Base-by-base conservation (phyloP, 2,329 filamentous ascomycete species). In the Hypocrella siamensis region DNA sequence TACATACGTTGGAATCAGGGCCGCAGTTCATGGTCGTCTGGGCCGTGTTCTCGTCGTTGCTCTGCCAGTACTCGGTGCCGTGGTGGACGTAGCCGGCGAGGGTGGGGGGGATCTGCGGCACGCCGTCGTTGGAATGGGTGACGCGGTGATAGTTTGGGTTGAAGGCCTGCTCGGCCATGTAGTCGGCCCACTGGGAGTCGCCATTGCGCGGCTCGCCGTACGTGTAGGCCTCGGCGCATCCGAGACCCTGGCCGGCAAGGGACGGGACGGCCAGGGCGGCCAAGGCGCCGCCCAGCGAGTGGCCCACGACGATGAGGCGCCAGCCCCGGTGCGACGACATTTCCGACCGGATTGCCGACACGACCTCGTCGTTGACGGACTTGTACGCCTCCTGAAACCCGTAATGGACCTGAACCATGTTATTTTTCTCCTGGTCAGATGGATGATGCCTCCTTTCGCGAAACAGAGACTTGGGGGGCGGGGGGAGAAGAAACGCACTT, bases 121-220 rank as follows among this genome's bases (percentile, higher is more conserved):
- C 66, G 1, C 70, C 66, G 45, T 81, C 77, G 41, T 65, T 55
- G 32, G 51, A 52, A 51, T 79, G 74, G 4, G 75, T 79, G 28
- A 77, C 59, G 34, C 75, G 65, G 52, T 60, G 71, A 37, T 64
- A 61, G 35, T 43, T 42, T 30, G 64, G 62, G 11, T 16, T 16
- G 7, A 29, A 29, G 3, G 51, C 32, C 38, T 70, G 65, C 11
- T 44, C 39, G 8, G 59, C 60, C 33, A 77, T 54, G 44, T 57
- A 70, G 19, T 53, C 43, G 28, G 58, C 61, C 35, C 75, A 58
- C 11, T 46, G 56, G 2, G 43, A 35, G 48, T 73, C 70, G 32
- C 70, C 74, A 17, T 72, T 60, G 28, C 71, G 71, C 5, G 75
- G 73, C 28, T 65, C 61, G 40, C 74, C 75, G 54, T 65, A 79